Base-by-base conservation (phyloP, 2,329 filamentous ascomycete species). In the Botrytis hyacinthi region DNA sequence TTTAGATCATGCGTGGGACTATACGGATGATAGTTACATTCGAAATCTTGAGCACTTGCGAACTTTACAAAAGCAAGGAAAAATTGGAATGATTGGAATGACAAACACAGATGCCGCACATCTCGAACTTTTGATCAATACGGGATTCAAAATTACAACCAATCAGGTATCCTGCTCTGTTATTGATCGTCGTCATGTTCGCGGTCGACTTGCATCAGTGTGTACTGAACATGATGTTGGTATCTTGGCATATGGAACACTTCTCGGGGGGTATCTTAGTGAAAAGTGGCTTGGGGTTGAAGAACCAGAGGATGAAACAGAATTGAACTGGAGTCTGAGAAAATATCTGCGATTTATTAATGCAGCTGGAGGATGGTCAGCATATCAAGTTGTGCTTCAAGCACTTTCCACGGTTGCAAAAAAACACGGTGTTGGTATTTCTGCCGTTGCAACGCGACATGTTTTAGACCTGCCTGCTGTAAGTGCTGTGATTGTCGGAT, bases 61-160 rank as follows among this genome's bases (percentile, higher is more conserved):
- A 29, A 57, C n/a, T 57, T 57, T 57, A 57, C 51, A 57, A 18
- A 57, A 57, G 29, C 51, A 57, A 29, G 51, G 51, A 32, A 57
- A 57, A 57, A 57, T 57, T 57, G n/a, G n/a, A 57, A 57, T 57
- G 51, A 57, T 57, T 57, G 51, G 51, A 57, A 57, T 57, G 51
- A 57, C 51, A 57, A 57, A 57, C 51, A 57, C 51, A 57, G 51
- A 57, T 57, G 51, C 51, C 14, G 51, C 51, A 18, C 51, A 57
- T 57, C 51, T 57, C 51, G 51, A 29, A 32, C 51, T 57, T 29
- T 57, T 57, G n/a, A 57, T 57, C n/a, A 57, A 57, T 32, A 57
- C 51, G n/a, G 51, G 51, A 29, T 57, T 57, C n/a, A 57, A 29
- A 9, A 32, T 57, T n/a, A n/a, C 51, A 57, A 57, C 51, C 14